These are phyloP conservation scores for Phytophthora sojae DNA, from an alignment of 352 stramenopile genomes.

Conservation along the genomic window DNA sequence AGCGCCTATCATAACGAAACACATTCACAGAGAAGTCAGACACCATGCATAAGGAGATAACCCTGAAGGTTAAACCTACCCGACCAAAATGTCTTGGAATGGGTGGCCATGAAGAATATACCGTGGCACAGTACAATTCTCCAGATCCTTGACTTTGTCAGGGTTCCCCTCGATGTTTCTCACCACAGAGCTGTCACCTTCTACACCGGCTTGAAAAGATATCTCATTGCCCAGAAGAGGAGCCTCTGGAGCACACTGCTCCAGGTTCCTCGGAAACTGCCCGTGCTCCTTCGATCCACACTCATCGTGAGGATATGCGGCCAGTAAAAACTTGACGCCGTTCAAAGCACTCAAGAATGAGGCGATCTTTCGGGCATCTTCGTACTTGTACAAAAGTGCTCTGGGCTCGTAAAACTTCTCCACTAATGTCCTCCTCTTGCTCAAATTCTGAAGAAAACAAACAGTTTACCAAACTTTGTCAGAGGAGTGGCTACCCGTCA, in stretches of 20 bases:
- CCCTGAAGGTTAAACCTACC: constrained; percentile 37
- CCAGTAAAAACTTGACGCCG: constrained; percentile 68
- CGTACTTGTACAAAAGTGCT: constrained; percentile 76
- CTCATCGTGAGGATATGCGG: constrained; percentile 37
- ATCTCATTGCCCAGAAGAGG: constrained; percentile 41
- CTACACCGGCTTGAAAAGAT: constrained; percentile 12
- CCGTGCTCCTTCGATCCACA: constrained; percentile 15
- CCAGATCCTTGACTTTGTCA: constrained; percentile 58
- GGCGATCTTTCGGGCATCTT: constrained; percentile 53
- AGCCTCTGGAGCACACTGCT: constrained; percentile 60
- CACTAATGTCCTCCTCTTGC: constrained; percentile 64
- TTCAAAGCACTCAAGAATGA: constrained; percentile 78
- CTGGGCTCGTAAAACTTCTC: constrained; percentile 71
- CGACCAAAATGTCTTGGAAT: constrained; percentile 50
- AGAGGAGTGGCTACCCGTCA: neutral
- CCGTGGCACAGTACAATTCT: constrained; percentile 61
- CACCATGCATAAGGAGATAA: neutral
- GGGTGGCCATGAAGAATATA: constrained; percentile 49
- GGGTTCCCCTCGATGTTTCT: constrained; percentile 40
- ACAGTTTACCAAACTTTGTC: neutral
- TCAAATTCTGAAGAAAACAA: constrained; percentile 57
- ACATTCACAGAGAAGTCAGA: neutral
- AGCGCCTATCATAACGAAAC: constrained; percentile 18
- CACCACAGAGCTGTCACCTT: constrained; percentile 42
- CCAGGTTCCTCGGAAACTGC: constrained; percentile 56